Conservation (phyloP, 257 asterid species). For the Fraxinus americana region DNA sequence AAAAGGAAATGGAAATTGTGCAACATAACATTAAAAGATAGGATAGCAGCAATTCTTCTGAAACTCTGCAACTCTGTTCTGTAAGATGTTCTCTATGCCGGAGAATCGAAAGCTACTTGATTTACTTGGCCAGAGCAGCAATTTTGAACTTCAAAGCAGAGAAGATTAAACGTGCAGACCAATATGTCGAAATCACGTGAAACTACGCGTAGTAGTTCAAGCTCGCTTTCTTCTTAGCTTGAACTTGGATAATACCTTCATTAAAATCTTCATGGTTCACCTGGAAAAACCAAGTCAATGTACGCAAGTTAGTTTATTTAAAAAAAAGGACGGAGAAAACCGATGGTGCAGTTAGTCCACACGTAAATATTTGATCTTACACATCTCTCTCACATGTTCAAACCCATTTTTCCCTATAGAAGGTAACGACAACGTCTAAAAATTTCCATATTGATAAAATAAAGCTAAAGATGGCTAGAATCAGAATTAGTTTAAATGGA, state of each 20-base stretch:
- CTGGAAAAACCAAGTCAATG: slow-evolving; percentile 31
- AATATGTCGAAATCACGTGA: background rate
- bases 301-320: background rate
- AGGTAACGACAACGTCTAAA: no score
- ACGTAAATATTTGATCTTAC: background rate
- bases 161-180: background rate
- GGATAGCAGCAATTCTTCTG: background rate
- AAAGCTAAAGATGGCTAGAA: background rate
- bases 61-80: background rate
- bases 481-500: no score
- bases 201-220: slow-evolving; percentile 77
- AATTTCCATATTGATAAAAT: background rate
- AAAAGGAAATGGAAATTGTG: background rate
- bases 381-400: background rate
- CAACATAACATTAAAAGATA: background rate
- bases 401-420: background rate
- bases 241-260: slow-evolving; percentile 96
- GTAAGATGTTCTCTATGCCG: background rate
- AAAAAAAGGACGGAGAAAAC: background rate
- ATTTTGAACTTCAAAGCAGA: background rate
- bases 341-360: background rate
- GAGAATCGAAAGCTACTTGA: background rate
- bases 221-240: slow-evolving; percentile 92
- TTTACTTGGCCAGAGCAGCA: background rate
- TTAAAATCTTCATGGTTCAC: slow-evolving; percentile 95